Evolutionary conservation across 352 stramenopile species (phyloP), one percentile per base, ranked within the genome.

Genomic region (Phytophthora litchii): DNA sequence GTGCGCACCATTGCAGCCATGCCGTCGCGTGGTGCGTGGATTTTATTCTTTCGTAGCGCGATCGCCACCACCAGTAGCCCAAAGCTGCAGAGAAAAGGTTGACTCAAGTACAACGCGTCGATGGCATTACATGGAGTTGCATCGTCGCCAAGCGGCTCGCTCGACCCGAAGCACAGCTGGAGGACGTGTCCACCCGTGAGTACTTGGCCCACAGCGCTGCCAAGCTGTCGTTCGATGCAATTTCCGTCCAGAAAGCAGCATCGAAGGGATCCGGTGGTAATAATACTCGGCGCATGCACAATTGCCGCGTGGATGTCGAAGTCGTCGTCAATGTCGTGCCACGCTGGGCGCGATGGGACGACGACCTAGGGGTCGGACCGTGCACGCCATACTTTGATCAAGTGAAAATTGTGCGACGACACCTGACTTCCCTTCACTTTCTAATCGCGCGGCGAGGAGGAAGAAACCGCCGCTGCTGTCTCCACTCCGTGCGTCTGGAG

Each of bases 311-410:
- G 19, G 12, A 36, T 49, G 20, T 51, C 17, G 12, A 44, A 6
- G 17, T 23, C 19, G 7, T 40, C 44, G 29, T 25, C 27, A 42
- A 38, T 37, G 41, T 51, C 16, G 49, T 64, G 38, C 34, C 25
- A 59, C 63, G 57, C 47, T 68, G 20, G 10, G n/a, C 42, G 38
- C 64, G 59, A 73, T 67, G n/a, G 32, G 52, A 73, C 64, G 53
- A 70, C 34, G 20, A 9, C 17, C 8, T 60, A 65, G 29, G 58
- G 64, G 58, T 72, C 58, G 64, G 64, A 72, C 56, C 52, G 23
- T 61, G 4, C 10, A 6, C 10, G 21, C 20, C 8, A 61, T 72
- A 72, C 41, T 57, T 65, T 61, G 47, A 51, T 31, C 35, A 53
- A 69, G 53, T 69, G 38, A 59, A 25, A 3, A 11, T 16, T 50